Percentiles rank a stretch among this genome's conserved stretches.
phyloP scores from a whole-genome alignment of 768 basidiomycete species.

The Tulasnella sp. region DNA sequence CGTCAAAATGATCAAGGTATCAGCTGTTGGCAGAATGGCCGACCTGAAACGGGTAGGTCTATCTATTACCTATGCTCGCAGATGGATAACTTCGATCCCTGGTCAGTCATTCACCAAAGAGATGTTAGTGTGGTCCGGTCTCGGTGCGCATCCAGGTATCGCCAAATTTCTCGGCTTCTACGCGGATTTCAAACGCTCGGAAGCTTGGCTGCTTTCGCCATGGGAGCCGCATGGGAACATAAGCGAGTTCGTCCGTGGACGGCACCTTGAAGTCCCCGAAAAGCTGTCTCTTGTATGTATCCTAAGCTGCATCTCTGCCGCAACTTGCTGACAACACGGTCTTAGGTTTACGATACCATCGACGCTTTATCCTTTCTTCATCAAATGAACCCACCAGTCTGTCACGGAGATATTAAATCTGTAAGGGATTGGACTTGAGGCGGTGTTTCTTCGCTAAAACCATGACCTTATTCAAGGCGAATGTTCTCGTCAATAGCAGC shows the following conservation, averaged over 20 bases:
- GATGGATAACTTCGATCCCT: neutral
- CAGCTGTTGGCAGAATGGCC: neutral
- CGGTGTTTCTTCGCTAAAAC: neutral
- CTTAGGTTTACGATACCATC: neutral
- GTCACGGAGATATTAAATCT: conserved; percentile 7
- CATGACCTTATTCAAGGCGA: neutral
- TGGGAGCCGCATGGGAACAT: neutral
- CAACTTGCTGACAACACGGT: too few relatives aligned
- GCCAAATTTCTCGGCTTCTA: neutral
- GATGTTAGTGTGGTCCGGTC: neutral
- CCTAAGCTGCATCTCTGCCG: too few relatives aligned
- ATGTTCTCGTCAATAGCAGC: neutral
- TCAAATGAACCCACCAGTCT: neutral
- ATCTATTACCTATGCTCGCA: neutral
- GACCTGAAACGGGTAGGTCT: neutral
- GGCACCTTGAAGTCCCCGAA: neutral
- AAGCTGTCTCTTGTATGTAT: neutral
- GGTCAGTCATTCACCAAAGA: neutral
- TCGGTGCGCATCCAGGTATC: neutral
- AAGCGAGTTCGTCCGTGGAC: neutral
- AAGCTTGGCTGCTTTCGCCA: neutral
- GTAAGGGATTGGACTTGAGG: neutral
- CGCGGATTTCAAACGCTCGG: neutral
- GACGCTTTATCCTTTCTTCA: neutral
- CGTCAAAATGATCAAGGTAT: neutral